These are phyloP conservation scores for Fusarium robinianum DNA, from an alignment of 2,329 filamentous ascomycete genomes.

Conservation along the genomic window DNA sequence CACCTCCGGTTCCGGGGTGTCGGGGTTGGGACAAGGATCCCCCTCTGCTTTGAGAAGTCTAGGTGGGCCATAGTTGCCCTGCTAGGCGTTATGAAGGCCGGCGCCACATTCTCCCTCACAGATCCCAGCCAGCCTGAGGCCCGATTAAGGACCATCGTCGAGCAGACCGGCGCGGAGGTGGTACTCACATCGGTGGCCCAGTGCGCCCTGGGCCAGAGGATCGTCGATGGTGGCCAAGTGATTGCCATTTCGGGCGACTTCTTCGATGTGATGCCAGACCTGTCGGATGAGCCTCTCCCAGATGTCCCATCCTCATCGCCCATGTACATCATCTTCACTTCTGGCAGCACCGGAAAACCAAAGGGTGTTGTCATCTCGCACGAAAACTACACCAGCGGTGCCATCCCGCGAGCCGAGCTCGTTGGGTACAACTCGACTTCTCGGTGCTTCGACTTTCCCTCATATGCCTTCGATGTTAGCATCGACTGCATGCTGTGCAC, in stretches of 20 bases:
- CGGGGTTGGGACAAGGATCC: slow-evolving; percentile 48
- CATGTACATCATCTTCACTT: slow-evolving; percentile 65
- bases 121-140: slow-evolving; percentile 53
- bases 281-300: slow-evolving; percentile 33
- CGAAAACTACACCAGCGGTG: slow-evolving; percentile 51
- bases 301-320: slow-evolving; percentile 47
- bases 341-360: slow-evolving; percentile 64
- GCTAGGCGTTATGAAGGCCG: slow-evolving; percentile 54
- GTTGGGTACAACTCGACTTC: slow-evolving; percentile 50
- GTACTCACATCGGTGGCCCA: slow-evolving; percentile 49
- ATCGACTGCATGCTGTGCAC: slow-evolving; percentile 58
- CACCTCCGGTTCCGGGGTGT: slow-evolving; percentile 46
- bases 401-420: slow-evolving; percentile 47
- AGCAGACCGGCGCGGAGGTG: slow-evolving; percentile 47
- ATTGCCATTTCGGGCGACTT: slow-evolving; percentile 42
- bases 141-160: slow-evolving; percentile 50
- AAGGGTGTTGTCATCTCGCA: slow-evolving; percentile 62
- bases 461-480: slow-evolving; percentile 59
- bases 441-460: slow-evolving; percentile 53
- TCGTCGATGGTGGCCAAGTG: slow-evolving; percentile 42
- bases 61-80: slow-evolving; percentile 52
- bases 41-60: slow-evolving; percentile 57
- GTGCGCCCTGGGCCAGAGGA: slow-evolving; percentile 43
- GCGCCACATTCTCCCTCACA: slow-evolving; percentile 52
- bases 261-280: slow-evolving; percentile 25